phyloP scores from a whole-genome alignment of 2,329 filamentous ascomycete species.

The Botrytis aclada region DNA sequence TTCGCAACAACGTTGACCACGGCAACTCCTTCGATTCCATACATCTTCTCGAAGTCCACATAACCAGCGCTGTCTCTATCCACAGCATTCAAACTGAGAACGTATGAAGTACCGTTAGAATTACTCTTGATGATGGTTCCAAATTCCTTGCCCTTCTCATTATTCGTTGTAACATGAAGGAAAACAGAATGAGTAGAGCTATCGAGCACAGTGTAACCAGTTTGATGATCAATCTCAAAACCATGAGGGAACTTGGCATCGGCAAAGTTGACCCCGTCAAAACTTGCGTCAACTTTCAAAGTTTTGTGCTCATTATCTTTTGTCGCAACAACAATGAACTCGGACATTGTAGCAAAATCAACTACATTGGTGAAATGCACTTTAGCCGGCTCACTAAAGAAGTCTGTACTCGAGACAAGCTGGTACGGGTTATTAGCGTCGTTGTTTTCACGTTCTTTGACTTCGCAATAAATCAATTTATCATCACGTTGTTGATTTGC shows the following conservation, averaged over 20 bases:
- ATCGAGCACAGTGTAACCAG: slow-evolving; percentile 88
- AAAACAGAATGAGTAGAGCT: slow-evolving; percentile 94
- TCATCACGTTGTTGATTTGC: slow-evolving; percentile 51
- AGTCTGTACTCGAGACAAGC: slow-evolving; percentile 75
- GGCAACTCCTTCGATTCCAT: slow-evolving; percentile 84
- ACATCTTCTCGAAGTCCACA: slow-evolving; percentile 95
- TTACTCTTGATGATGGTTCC: slow-evolving; percentile 97
- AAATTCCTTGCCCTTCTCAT: slow-evolving; percentile 61
- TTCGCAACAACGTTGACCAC: slow-evolving; percentile 86
- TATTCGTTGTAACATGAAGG: slow-evolving; percentile 82
- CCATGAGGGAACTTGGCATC: slow-evolving; percentile 82
- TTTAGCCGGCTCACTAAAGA: slow-evolving; percentile 63
- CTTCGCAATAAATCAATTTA: slow-evolving; percentile 55
- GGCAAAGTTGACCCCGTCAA: slow-evolving; percentile 81
- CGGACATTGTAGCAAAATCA: slow-evolving; percentile 90
- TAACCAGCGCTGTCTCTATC: slow-evolving; percentile 75
- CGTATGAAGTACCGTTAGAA: slow-evolving; percentile 94
- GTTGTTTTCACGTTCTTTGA: slow-evolving; percentile 61
- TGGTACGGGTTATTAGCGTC: slow-evolving; percentile 61
- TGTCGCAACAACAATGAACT: slow-evolving; percentile 89
- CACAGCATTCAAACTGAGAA: slow-evolving; percentile 75
- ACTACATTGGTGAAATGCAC: slow-evolving; percentile 68
- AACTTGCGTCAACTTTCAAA: slow-evolving; percentile 74
- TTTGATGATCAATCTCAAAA: slow-evolving; percentile 73
- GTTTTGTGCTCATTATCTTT: slow-evolving; percentile 61